These are phyloP conservation scores for Barnettozyma wickerhamii DNA, from an alignment of 805 yeast genomes.

Conservation along the genomic window DNA sequence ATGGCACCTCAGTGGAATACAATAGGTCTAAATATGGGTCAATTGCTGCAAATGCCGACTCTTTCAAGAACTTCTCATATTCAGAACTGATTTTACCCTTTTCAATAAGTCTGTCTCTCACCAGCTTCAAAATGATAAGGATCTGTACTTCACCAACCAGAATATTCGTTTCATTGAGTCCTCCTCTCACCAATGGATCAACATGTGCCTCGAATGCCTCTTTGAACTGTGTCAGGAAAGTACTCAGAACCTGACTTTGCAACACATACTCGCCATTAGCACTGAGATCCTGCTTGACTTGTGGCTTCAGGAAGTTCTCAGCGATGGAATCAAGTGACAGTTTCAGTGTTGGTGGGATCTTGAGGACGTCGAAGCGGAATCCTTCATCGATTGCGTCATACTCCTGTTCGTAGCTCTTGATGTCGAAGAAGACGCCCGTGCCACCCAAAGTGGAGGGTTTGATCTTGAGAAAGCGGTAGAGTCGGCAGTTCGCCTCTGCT, in stretches of 20 bases:
- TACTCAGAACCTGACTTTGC: slow-evolving; percentile 16
- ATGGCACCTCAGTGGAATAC: slow-evolving; percentile 28
- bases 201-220: slow-evolving; percentile 15
- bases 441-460: slow-evolving; percentile 30
- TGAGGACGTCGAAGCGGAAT: slow-evolving; percentile 30
- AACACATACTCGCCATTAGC: slow-evolving; percentile 9
- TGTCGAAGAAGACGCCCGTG: slow-evolving; percentile 31
- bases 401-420: neutral
- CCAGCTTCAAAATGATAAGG: slow-evolving; percentile 14
- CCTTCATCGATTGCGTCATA: slow-evolving; percentile 4
- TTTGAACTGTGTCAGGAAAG: slow-evolving; percentile 19
- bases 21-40: slow-evolving; percentile 32
- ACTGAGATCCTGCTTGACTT: slow-evolving; percentile 14
- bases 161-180: slow-evolving; percentile 24
- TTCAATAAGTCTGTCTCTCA: slow-evolving; percentile 10
- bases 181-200: slow-evolving; percentile 22
- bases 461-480: slow-evolving; percentile 14
- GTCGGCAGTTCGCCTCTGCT: slow-evolving; percentile 3
- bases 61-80: slow-evolving; percentile 9
- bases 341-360: slow-evolving; percentile 32
- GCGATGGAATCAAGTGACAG: slow-evolving; percentile 31
- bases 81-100: slow-evolving; percentile 1
- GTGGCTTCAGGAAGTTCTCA: slow-evolving; percentile 13
- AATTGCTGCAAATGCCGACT: slow-evolving; percentile 23
- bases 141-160: slow-evolving; percentile 25